These are phyloP conservation scores for Sporothrix curviconia DNA, from an alignment of 2,329 filamentous ascomycete genomes.

Conservation along the genomic window DNA sequence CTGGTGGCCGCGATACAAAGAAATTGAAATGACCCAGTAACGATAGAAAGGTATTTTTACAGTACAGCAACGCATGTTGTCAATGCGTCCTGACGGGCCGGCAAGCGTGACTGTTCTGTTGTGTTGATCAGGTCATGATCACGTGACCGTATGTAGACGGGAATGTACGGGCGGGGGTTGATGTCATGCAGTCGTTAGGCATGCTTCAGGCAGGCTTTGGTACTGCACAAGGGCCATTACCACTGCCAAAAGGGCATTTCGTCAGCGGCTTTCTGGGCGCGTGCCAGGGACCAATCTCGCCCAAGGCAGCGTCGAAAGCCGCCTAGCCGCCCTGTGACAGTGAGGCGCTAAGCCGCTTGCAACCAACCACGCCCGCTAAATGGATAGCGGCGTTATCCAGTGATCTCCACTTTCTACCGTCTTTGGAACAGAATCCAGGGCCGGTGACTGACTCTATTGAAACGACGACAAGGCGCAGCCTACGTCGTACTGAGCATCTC, in stretches of 20 bases:
- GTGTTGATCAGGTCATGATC: no score
- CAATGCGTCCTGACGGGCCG: no score
- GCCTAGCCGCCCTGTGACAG: not conserved
- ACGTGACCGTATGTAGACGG: not conserved
- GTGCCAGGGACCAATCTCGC: no score
- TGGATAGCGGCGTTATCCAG: not conserved
- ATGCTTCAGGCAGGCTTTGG: no score
- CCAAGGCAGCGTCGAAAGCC: no score
- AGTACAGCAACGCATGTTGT: no score
- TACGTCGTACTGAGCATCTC: not conserved
- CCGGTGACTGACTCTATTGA: not conserved
- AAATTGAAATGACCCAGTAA: constrained; percentile 4
- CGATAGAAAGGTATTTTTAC: no score
- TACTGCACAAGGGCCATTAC: no score
- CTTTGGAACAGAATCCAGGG: not conserved
- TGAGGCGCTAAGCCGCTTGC: constrained; percentile 8
- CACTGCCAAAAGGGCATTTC: not conserved
- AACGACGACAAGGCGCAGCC: not conserved
- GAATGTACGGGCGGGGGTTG: not conserved
- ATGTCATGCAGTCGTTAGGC: constrained; percentile 8
- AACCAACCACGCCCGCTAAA: not conserved
- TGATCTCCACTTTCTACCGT: constrained; percentile 6
- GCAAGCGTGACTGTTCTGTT: no score
- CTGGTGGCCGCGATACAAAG: not conserved
- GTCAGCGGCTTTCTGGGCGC: not conserved